Percentiles rank a stretch among this genome's conserved stretches.
Evolutionary conservation across 2,329 filamentous ascomycete genomes (phyloP).

Genomic region (Myriosclerotinia curreyana): DNA sequence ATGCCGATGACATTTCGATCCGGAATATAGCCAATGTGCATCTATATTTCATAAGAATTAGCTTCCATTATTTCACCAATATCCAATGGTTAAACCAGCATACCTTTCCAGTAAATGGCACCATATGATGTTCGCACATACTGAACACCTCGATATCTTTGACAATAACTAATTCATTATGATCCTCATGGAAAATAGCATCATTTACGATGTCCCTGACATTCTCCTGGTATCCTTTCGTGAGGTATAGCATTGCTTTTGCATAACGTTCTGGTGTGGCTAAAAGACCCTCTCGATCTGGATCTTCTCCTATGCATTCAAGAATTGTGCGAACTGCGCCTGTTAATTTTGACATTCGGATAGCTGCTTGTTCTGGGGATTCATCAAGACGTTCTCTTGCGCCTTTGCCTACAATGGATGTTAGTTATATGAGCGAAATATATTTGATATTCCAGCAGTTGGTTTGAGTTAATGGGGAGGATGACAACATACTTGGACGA

Average conservation of each 20-base stretch:
- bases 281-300: conserved; percentile 61
- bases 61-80: background rate
- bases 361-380: conserved; percentile 48
- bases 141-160: conserved; percentile 96
- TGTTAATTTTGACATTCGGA: conserved; percentile 56
- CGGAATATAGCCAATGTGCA: conserved; percentile 99
- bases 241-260: conserved; percentile 93
- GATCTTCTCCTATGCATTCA: conserved; percentile 67
- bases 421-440: background rate
- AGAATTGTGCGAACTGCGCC: conserved; percentile 64
- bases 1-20: conserved; percentile 87
- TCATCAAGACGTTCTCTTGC: conserved; percentile 63
- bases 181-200: conserved; percentile 93
- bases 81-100: conserved; percentile 18
- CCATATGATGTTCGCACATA: conserved; percentile 94
- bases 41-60: conserved; percentile 50
- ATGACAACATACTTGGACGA: conserved; percentile 49
- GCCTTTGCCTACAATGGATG: conserved; percentile 49
- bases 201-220: conserved; percentile 86
- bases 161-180: conserved; percentile 96
- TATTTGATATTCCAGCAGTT: background rate
- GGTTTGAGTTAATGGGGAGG: background rate
- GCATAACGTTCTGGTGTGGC: conserved; percentile 82
- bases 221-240: conserved; percentile 95
- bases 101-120: conserved; percentile 94